Conservation (phyloP, 2,329 filamentous ascomycete genomes). For the Penicillium sp. region DNA sequence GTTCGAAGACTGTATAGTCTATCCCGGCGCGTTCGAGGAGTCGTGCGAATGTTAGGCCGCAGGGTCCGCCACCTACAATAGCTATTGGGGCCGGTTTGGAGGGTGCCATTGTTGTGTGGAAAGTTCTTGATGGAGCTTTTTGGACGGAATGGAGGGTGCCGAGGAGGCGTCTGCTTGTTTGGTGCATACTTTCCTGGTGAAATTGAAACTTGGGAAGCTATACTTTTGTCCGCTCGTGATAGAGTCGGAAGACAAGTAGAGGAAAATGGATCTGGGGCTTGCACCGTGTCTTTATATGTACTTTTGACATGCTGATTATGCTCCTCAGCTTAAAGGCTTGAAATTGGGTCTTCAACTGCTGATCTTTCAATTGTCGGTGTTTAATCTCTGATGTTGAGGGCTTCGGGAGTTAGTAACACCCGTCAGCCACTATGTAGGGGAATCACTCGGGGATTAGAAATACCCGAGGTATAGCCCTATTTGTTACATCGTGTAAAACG, state of each 20-base stretch:
- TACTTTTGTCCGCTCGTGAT: background rate
- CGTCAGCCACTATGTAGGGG: background rate
- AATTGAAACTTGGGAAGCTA: background rate
- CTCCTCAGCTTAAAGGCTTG: background rate
- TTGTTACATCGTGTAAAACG: background rate
- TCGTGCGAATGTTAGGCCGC: constrained; percentile 19
- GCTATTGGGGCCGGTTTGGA: constrained; percentile 13
- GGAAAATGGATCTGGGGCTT: background rate
- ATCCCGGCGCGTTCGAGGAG: constrained; percentile 16
- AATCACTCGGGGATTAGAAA: background rate
- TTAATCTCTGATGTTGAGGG: background rate
- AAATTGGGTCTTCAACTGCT: background rate
- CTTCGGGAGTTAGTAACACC: background rate
- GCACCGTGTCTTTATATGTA: background rate
- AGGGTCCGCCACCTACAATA: constrained; percentile 20
- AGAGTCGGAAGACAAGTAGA: background rate
- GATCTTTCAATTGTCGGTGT: background rate
- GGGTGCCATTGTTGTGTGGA: background rate
- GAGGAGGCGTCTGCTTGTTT: background rate
- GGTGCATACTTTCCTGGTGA: background rate
- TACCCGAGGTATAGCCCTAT: background rate
- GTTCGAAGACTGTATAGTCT: constrained; percentile 21
- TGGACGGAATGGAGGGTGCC: background rate
- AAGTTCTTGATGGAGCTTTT: background rate
- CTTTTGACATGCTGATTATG: background rate